phyloP scores from a whole-genome alignment of 2,329 filamentous ascomycete species.

The Fusarium sp. region DNA sequence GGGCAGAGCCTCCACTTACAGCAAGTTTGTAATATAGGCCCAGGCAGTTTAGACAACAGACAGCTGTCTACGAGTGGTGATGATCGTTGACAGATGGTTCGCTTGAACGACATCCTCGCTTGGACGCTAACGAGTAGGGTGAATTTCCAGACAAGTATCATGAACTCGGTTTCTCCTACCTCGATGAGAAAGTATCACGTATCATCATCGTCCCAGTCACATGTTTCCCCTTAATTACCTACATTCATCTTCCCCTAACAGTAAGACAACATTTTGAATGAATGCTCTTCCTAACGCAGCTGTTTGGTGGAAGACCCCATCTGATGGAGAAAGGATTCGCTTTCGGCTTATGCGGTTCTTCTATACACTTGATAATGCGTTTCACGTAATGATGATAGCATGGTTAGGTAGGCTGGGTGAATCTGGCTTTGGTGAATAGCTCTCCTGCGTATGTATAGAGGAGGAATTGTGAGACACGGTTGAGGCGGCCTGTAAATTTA shows the following conservation, averaged over 20 bases:
- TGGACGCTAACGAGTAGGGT: neutral
- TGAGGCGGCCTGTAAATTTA: neutral
- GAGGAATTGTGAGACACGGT: neutral
- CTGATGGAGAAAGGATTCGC: neutral
- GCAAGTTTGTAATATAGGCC: neutral
- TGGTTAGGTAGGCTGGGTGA: neutral
- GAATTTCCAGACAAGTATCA: neutral
- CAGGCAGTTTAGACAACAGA: neutral
- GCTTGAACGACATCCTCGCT: neutral
- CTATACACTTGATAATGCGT: neutral
- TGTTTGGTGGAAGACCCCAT: neutral
- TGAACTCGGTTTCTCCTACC: neutral
- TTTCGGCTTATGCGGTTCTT: neutral
- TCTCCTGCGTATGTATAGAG: neutral
- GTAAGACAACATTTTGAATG: neutral
- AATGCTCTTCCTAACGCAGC: neutral
- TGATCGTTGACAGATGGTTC: neutral
- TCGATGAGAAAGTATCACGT: neutral
- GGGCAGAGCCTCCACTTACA: neutral
- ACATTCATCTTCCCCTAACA: neutral
- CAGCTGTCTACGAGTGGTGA: neutral
- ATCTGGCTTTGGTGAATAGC: neutral
- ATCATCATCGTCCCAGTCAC: neutral
- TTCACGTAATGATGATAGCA: neutral
- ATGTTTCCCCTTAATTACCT: neutral